phyloP scores from a whole-genome alignment of 805 yeast species.

The Diddensiella santjacobensis region DNA sequence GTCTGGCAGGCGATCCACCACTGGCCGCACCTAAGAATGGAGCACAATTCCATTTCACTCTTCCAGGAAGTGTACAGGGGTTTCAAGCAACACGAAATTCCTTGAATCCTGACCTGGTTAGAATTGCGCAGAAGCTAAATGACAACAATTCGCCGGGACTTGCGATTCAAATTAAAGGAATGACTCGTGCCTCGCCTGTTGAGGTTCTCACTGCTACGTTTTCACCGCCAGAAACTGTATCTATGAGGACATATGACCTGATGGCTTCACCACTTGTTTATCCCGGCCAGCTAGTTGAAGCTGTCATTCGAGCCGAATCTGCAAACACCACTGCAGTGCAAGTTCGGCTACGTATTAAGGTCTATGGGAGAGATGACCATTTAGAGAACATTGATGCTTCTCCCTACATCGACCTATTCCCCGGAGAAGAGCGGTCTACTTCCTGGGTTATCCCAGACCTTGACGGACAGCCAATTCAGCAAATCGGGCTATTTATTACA shows the following conservation, averaged over 20 bases:
- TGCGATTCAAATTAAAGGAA: background rate
- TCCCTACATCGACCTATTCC: background rate
- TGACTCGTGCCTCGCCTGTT: background rate
- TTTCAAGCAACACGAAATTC: background rate
- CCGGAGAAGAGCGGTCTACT: background rate
- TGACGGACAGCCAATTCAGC: conserved; percentile 8
- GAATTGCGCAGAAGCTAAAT: background rate
- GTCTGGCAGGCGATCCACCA: conserved; percentile 3
- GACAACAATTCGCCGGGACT: background rate
- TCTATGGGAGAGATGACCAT: background rate
- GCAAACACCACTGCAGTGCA: background rate
- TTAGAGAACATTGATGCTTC: background rate
- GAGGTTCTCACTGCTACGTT: conserved; percentile 7
- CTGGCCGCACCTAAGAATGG: conserved; percentile 3
- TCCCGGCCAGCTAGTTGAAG: conserved; percentile 4
- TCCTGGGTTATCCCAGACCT: conserved; percentile 5
- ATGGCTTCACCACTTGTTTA: conserved; percentile 8
- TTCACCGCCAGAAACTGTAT: conserved; percentile 1
- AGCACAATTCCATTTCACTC: conserved; percentile 7
- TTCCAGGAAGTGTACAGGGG: conserved; percentile 8
- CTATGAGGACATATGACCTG: conserved; percentile 4
- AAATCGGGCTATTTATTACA: conserved; percentile 1
- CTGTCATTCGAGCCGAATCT: background rate
- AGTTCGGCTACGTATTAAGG: background rate
- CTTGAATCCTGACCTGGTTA: background rate